Percentiles rank a stretch among this genome's conserved stretches.
phyloP scores from a whole-genome alignment of 345 rosid species.

The Gossypium stocksii region DNA sequence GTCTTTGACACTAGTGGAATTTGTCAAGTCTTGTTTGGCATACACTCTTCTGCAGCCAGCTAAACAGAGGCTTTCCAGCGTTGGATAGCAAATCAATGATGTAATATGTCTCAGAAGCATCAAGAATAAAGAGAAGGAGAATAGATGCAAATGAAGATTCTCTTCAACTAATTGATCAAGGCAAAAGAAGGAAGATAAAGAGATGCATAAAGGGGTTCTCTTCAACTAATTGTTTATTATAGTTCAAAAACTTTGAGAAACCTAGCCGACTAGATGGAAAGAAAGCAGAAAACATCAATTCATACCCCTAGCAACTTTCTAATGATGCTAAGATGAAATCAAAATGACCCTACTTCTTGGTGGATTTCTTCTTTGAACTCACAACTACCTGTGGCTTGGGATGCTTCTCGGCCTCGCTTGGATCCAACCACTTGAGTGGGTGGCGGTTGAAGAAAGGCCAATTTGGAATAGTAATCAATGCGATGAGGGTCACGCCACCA shows the following conservation, averaged over 20 bases:
- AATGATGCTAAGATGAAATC: not conserved
- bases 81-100: not conserved
- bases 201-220: not conserved
- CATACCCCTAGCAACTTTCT: not conserved
- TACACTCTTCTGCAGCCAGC: not conserved
- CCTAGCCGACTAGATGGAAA: not conserved
- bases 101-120: not conserved
- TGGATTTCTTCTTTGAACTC: constrained; percentile 53
- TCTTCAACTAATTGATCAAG: constrained; percentile 1
- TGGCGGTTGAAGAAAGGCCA: constrained; percentile 87
- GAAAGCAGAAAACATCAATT: not conserved
- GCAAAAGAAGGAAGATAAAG: not conserved
- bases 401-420: constrained; percentile 70
- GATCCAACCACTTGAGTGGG: constrained; percentile 82
- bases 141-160: not conserved
- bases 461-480: constrained; percentile 70
- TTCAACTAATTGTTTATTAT: constrained; percentile 5
- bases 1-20: not conserved
- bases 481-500: constrained; percentile 65
- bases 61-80: not conserved
- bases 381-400: constrained; percentile 59
- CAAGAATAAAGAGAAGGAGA: not conserved
- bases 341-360: constrained; percentile 46
- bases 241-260: not conserved
- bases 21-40: not conserved